Evolutionary conservation across 331 rosid genomes (phyloP).

Genomic region (Rhamnella rubrinervis): DNA sequence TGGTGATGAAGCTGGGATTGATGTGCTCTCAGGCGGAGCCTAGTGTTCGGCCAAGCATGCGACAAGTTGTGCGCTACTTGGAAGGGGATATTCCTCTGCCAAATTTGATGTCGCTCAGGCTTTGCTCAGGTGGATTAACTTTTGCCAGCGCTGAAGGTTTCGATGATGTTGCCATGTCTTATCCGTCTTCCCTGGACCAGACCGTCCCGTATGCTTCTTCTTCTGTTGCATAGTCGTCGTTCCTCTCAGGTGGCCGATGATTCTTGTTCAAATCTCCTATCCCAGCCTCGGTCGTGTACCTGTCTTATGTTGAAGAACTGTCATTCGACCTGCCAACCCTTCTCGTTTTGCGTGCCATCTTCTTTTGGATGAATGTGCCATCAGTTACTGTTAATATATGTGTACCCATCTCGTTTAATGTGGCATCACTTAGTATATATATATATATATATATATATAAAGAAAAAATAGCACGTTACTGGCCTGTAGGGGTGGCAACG

Average conservation of each 20-base stretch:
- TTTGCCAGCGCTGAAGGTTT: slow-evolving; percentile 25
- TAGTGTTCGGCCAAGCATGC: slow-evolving; percentile 31
- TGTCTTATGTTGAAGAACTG: too few relatives aligned
- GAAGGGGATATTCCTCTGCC: slow-evolving; percentile 29
- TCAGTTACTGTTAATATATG: too few relatives aligned
- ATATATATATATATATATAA: too few relatives aligned
- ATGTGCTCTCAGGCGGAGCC: slow-evolving; percentile 30
- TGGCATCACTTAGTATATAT: too few relatives aligned
- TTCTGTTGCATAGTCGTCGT: slow-evolving; percentile 35
- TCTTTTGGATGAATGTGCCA: too few relatives aligned
- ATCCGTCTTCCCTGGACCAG: slow-evolving; percentile 30
- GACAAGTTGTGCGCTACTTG: slow-evolving; percentile 33
- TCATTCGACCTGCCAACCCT: too few relatives aligned
- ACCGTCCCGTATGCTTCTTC: slow-evolving; percentile 24
- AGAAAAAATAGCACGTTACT: too few relatives aligned
- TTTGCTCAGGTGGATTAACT: slow-evolving; percentile 25
- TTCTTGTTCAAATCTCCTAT: neutral
- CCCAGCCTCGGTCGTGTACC: too few relatives aligned
- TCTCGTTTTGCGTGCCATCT: too few relatives aligned
- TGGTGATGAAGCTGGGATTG: slow-evolving; percentile 41
- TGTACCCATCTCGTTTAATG: too few relatives aligned
- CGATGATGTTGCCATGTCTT: slow-evolving; percentile 39
- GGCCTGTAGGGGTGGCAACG: too few relatives aligned
- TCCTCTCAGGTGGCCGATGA: slow-evolving; percentile 61
- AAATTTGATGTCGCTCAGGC: slow-evolving; percentile 21